Evolutionary conservation across 106 monocot genomes (phyloP), one percentile per base, ranked within the genome.

Genomic region (Allium sativum): DNA sequence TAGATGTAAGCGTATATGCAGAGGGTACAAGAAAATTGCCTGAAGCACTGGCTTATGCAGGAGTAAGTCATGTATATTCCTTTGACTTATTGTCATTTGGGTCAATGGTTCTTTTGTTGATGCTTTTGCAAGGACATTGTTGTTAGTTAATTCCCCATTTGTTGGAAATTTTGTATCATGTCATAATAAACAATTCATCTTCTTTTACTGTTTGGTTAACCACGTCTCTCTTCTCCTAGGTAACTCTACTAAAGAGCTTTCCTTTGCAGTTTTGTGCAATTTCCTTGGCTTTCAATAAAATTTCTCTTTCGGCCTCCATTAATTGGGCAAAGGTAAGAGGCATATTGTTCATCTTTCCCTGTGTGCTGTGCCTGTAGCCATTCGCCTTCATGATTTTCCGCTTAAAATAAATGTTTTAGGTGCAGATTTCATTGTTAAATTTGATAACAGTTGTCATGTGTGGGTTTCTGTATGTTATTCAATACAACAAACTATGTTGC

Each of bases 1-100:
- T 93, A 51, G 82, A 82, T 71, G 93, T 88, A 48, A 85, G 85
- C 75, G 80, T 88, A 40, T 88, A 78, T 76, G 71, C 82, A 52
- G 79, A 93, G 64, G 93, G 88, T 52, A 82, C 93, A 40, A 9
- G 70, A 40, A 90, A 73, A 68, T 60, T 90, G 53, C 87, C 95
- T 48, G 79, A 68, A 69, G 10, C 68, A 14, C 45, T 80, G 50
- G 87, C 95, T 70, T 87, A 90, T 87, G 78, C 87, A 70, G 90
- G 84, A 75, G 95, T 95, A 60, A 86, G 79, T 59, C 66, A 56
- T 64, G 14, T 51, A 64, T 31, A 9, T 40, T 62, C 47, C 18
- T 46, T 47, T 62, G 10, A 11, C 12, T 20, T 62, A 5, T 58
- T 44, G 41, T 20, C 22, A 65, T 42, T 50, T 73, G 31, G 22